Evolutionary conservation across 2,329 filamentous ascomycete genomes (phyloP), one percentile per base, ranked within the genome.

Genomic region (Teratosphaeria nubilosa): DNA sequence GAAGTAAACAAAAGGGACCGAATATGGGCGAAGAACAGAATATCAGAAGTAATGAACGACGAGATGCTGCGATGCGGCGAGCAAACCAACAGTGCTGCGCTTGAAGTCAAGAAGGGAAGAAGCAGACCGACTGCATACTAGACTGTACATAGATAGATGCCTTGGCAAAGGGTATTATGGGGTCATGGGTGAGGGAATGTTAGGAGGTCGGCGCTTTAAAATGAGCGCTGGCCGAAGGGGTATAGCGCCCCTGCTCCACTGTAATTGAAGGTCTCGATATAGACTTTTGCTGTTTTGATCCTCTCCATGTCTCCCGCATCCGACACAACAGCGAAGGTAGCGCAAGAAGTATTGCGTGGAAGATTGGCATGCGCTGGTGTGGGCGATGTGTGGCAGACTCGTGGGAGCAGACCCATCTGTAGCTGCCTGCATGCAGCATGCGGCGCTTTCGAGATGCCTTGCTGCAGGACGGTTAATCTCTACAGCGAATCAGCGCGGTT

Each of bases 21-120:
- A 24, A 20, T 37, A 56, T 37, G 30, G 13, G 27, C n/a, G 31
- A 22, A 45, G 51, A 56, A 51, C 25, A 52, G 55, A 56, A 56
- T n/a, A 24, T 27, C 30, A 56, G 55, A 51, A 51, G 55, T 25
- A 56, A 56, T 51, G 55, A 56, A 56, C 34, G 55, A 56, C 41
- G 31, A 37, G 13, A 31, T 16, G 16, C 25, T 41, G 34, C 34
- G 6, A n/a, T 41, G 34, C 10, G 11, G 55, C 24, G 14, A 54
- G 25, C 52, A 51, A 37, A 9, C 14, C n/a, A 51, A 41, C 2
- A 56, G 25, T 37, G 55, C 55, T 22, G 51, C 55, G 25, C 55
- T 56, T 51, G 50, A 30, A 51, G 50, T 24, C 22, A n/a, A 51
- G 50, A 51, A 51, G 50, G 27, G 11, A 41, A 41, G 34, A 41